phyloP scores from a whole-genome alignment of 768 basidiomycete species.

The Antrodiella citrinella region DNA sequence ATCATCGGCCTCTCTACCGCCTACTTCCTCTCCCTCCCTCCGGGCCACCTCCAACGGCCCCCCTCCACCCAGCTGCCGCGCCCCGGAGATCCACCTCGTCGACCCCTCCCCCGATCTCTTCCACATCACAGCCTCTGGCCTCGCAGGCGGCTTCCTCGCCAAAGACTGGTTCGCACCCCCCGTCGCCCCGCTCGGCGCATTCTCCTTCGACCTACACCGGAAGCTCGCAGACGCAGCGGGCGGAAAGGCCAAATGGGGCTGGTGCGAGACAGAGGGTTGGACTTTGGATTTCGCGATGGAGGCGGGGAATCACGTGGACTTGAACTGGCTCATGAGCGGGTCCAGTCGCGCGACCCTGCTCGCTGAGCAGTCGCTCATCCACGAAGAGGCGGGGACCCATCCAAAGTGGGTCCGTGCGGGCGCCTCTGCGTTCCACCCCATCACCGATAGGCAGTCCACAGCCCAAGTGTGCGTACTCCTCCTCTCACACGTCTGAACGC shows the following conservation, averaged over 20 bases:
- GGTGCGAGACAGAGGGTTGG: conserved; percentile 22
- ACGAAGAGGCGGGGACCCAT: conserved; percentile 8
- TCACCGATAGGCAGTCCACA: conserved; percentile 21
- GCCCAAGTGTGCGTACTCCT: conserved; percentile 23
- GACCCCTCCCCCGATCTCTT: conserved; percentile 32
- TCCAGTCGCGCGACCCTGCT: conserved; percentile 17
- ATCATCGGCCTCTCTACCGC: conserved; percentile 40
- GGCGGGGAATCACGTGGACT: conserved; percentile 9
- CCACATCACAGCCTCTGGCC: conserved; percentile 23
- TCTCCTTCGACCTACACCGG: conserved; percentile 32
- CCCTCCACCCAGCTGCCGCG: conserved; percentile 4
- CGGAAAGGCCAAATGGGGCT: conserved; percentile 34
- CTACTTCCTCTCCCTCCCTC: conserved; percentile 28
- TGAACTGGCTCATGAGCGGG: conserved; percentile 22
- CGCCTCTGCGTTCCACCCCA: conserved; percentile 14
- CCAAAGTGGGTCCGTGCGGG: conserved; percentile 18
- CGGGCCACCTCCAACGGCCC: conserved; percentile 11
- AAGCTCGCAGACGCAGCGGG: conserved; percentile 29
- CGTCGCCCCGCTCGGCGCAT: conserved; percentile 23
- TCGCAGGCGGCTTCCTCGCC: conserved; percentile 35
- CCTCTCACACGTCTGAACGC: not conserved
- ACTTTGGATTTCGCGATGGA: conserved; percentile 13
- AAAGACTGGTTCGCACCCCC: conserved; percentile 30
- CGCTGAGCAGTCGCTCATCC: conserved; percentile 6
- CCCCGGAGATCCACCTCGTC: conserved; percentile 31